phyloP scores from a whole-genome alignment of 176 grass and related monocot genomes.

The Tuctoria greenei region DNA sequence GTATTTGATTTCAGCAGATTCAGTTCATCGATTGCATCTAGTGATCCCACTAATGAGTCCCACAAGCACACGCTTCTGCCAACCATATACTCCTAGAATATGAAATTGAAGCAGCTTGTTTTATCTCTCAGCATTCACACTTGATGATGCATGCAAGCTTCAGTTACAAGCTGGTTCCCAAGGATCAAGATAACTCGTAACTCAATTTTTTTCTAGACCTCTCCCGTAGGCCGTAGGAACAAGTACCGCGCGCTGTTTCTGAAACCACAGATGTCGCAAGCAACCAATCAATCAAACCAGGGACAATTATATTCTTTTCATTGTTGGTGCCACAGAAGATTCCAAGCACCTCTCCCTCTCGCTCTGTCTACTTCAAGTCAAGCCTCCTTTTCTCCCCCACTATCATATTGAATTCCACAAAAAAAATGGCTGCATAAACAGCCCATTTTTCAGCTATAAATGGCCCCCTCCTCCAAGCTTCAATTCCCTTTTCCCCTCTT shows the following conservation, averaged over 20 bases:
- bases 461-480: conserved; percentile 45
- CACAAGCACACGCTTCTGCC: neutral
- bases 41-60: neutral
- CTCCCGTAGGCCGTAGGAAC: neutral
- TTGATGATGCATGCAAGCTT: conserved; percentile 10
- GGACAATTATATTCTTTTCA: conserved; percentile 26
- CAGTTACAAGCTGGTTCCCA: neutral
- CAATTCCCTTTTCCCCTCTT: conserved; percentile 95
- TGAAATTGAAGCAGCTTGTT: neutral
- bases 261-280: conserved; percentile 25
- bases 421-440: neutral
- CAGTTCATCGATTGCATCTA: neutral
- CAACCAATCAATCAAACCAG: conserved; percentile 43
- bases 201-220: neutral
- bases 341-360: conserved; percentile 30
- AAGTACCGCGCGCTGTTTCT: neutral
- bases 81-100: neutral
- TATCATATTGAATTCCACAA: neutral
- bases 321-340: conserved; percentile 33
- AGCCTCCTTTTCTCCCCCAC: conserved; percentile 29
- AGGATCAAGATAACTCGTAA: conserved; percentile 3
- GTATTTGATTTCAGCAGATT: neutral
- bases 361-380: neutral
- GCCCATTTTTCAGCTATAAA: conserved; percentile 67
- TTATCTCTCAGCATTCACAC: conserved; percentile 21